Conservation (phyloP, 2,329 filamentous ascomycete genomes). For the Penicillium sp. region DNA sequence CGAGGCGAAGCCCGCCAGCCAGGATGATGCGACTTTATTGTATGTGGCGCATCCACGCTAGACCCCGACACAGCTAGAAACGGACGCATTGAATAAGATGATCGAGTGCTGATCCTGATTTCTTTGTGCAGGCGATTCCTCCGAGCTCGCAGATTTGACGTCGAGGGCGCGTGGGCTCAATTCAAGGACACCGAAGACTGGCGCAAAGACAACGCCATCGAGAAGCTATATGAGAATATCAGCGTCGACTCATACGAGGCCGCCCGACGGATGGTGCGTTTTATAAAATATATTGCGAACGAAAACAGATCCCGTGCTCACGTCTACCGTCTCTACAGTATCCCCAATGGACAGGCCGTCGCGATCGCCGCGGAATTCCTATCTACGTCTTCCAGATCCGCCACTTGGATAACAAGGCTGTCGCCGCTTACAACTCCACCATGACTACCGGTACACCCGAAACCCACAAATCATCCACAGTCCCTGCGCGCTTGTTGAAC, state of each 20-base stretch:
- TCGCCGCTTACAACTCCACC: constrained; percentile 67
- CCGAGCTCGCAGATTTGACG: constrained; percentile 76
- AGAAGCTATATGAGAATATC: constrained; percentile 80
- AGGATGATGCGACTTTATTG: constrained; percentile 49
- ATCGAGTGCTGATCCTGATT: neutral
- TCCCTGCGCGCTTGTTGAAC: constrained; percentile 71
- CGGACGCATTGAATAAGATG: neutral
- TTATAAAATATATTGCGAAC: neutral
- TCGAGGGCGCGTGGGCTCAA: constrained; percentile 74
- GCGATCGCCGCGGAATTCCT: constrained; percentile 86
- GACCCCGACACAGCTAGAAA: neutral
- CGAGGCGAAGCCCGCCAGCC: constrained; percentile 37
- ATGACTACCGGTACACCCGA: constrained; percentile 47
- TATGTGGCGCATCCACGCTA: constrained; percentile 27
- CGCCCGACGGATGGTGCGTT: constrained; percentile 64
- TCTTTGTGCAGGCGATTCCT: constrained; percentile 66
- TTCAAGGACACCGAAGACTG: constrained; percentile 88
- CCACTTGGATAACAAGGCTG: constrained; percentile 76
- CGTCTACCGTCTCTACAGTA: constrained; percentile 56
- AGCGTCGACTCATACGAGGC: constrained; percentile 81
- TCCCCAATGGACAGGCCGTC: constrained; percentile 89
- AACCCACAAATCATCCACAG: constrained; percentile 57
- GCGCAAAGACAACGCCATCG: constrained; percentile 74
- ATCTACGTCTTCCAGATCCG: constrained; percentile 88
- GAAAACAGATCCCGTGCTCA: neutral